Conservation (phyloP, 1,284 basidiomycete species). For the Golubevia sp. region DNA sequence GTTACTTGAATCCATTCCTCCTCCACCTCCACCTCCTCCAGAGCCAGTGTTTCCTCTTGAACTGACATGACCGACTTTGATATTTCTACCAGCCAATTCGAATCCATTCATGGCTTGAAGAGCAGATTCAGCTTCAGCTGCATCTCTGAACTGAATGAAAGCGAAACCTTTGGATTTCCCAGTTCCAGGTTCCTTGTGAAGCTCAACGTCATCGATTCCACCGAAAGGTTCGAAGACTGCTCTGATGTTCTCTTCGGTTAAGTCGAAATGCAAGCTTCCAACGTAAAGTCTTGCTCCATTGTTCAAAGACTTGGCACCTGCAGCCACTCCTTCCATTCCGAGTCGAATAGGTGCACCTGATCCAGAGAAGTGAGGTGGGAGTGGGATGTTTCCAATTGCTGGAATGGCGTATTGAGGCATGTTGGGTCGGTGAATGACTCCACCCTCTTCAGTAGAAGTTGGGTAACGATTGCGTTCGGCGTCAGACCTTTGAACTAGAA, state of each 20-base stretch:
- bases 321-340: constrained; percentile 3
- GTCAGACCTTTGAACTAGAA: constrained; percentile 47
- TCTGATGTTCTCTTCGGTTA: constrained; percentile 47
- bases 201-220: constrained; percentile 52
- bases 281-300: constrained; percentile 51
- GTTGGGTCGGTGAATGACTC: constrained; percentile 2
- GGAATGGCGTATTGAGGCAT: constrained; percentile 13
- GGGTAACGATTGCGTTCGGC: constrained; percentile 29
- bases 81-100: constrained; percentile 45
- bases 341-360: constrained; percentile 23
- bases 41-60: constrained; percentile 22
- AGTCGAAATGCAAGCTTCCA: constrained; percentile 55
- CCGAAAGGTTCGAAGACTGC: constrained; percentile 57
- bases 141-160: constrained; percentile 45
- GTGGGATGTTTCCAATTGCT: constrained; percentile 16
- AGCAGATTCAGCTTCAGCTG: constrained; percentile 48
- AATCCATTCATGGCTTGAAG: constrained; percentile 55
- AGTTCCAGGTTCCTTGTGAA: constrained; percentile 46
- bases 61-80: constrained; percentile 50
- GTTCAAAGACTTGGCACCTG: constrained; percentile 19
- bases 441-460: constrained; percentile 11
- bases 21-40: neutral
- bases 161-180: constrained; percentile 59
- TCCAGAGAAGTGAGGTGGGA: constrained; percentile 28
- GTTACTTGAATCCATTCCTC: neutral